Evolutionary conservation across 2,329 filamentous ascomycete genomes (phyloP), one percentile per base, ranked within the genome.

Genomic region (Fulvia fulva): DNA sequence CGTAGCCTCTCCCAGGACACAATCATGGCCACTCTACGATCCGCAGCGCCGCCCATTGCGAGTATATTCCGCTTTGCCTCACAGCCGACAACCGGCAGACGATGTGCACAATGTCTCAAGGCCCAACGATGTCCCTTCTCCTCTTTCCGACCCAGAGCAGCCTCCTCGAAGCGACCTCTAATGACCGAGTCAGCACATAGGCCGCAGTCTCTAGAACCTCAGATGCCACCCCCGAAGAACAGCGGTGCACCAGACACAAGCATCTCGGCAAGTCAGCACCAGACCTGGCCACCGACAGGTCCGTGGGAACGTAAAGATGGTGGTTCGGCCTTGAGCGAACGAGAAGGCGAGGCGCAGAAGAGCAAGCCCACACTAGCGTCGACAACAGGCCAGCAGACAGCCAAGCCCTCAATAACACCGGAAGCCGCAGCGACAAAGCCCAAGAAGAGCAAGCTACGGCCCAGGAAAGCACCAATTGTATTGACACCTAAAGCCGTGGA

Each of bases 391-490:
- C 52, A 63, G 53, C 26, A 64, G 30, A 57, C 65, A 49, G 49
- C 61, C 22, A 62, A 68, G 25, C 47, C 59, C 37, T 37, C 68
- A n/a, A 59, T 68, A 34, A 58, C 76, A 32, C 58, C 75, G 3
- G 76, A 79, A 53, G 68, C 76, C 45, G 63, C 78, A 12, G 71
- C 80, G 19, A 61, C 65, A 28, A 81, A 85, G 67, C 82, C 85
- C 19, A 83, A 83, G 67, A 81, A 82, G 64, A 80, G 78, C 70
- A 91, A 87, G 71, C 80, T 96, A 30, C 83, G 87, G 37, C 83
- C 93, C 12, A 86, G 92, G 57, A 97, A 97, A 78, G 92, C 94
- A 0, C 91, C 93, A 1, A 93, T 99, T 80, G 90, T 85, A 65
- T 81, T 99, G 23, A 92, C 92, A 0, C 83, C 89, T 0, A 78